These are phyloP conservation scores for Candida wancherniae DNA, from an alignment of 805 yeast species.

Conservation along the genomic window DNA sequence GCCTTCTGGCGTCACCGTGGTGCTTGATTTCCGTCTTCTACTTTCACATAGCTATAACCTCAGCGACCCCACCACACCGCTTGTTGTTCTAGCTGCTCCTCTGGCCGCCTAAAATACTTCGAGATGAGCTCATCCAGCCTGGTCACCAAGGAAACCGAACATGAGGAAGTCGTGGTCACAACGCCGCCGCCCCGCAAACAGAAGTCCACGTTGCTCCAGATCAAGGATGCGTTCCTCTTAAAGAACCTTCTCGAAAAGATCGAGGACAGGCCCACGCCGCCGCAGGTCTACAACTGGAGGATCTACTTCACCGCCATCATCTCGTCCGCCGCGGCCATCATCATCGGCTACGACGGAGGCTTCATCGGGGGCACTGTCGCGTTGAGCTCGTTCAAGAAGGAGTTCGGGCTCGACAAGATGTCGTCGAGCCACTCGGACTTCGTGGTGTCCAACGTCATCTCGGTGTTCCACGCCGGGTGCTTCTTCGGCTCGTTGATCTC, in stretches of 20 bases:
- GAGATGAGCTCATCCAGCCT: no score
- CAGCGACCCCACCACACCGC: no score
- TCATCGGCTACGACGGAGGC: slow-evolving; percentile 39
- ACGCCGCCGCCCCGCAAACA: slow-evolving; percentile 1
- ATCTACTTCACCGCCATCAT: slow-evolving; percentile 32
- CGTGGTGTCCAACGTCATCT: slow-evolving; percentile 30
- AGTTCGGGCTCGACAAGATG: slow-evolving; percentile 28
- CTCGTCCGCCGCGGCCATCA: slow-evolving; percentile 37
- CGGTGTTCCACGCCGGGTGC: slow-evolving; percentile 38
- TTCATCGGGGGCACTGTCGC: slow-evolving; percentile 40
- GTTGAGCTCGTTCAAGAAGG: slow-evolving; percentile 26
- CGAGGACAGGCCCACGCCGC: slow-evolving; percentile 39
- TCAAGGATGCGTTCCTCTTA: slow-evolving; percentile 13
- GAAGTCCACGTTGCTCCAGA: slow-evolving; percentile 7
- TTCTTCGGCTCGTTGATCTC: slow-evolving; percentile 37
- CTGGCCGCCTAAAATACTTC: no score
- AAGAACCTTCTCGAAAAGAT: slow-evolving; percentile 24
- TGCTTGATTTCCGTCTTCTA: no score
- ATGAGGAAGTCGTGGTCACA: slow-evolving; percentile 3
- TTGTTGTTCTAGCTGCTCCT: no score
- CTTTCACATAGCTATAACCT: no score
- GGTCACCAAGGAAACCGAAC: slow-evolving; percentile 4
- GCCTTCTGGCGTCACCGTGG: background rate
- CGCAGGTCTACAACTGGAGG: slow-evolving; percentile 32
- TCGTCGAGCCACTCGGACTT: slow-evolving; percentile 16